Base-by-base conservation (phyloP, 2,329 filamentous ascomycete genomes). In the Aulographum hederae region DNA sequence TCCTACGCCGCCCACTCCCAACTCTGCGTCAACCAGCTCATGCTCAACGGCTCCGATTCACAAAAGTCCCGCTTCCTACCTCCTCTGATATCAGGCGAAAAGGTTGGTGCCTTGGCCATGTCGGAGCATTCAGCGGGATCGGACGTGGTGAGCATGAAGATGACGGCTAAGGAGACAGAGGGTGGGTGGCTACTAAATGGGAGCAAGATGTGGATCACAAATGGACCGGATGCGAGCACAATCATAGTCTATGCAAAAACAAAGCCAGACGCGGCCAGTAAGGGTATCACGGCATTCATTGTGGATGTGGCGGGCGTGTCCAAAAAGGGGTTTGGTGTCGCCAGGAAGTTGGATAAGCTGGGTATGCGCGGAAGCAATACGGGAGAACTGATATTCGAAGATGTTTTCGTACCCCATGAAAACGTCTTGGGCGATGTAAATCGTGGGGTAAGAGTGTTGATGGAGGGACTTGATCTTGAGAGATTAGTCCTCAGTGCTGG, bases 191-290 rank as follows among this genome's bases (percentile, higher is more conserved):
- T 85, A 14, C 61, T 98, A 34, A 82, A 85, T 46, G 86, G 85
- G 19, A 80, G 76, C 37, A 94, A 98, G 65, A 94, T 95, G 86
- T 98, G 86, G 86, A 98, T 98, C 51, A 98, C 86, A 38, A 98
- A 98, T 55, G 81, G 86, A 4, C 86, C 86, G 1, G 85, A 95
- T 50, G 89, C 89, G n/a, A 70, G 93, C 52, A 65, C 78, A 26
- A 74, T 95, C 34, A 73, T 98, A 33, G 84, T 98, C n/a, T 98
- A 98, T 53, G 86, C 86, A 33, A 95, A 95, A 63, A 94, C 86
- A 1, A 67, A 75, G 35, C 85, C 85, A 1, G 67, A 75, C 10
- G 73, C 69, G 37, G 82, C 63, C 2, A 81, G 77, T 40, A 92
- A 86, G 57, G 89, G 89, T 34, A 93, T 98, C 52, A 93, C 86